Conservation (phyloP, 2,329 filamentous ascomycete species). For the Neospermospora avenae region DNA sequence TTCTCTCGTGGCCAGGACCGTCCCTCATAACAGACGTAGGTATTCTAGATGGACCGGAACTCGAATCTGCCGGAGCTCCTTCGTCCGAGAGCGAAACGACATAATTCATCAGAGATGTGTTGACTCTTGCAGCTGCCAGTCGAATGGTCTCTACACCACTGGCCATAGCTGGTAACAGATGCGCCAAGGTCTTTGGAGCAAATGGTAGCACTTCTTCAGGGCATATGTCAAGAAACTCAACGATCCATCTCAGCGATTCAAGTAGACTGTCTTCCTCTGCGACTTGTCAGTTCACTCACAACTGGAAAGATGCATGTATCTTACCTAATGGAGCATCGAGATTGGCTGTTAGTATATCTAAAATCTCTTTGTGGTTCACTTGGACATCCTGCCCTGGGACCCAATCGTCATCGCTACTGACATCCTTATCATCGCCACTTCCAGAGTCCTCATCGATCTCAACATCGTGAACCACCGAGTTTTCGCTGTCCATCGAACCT, state of each 20-base stretch:
- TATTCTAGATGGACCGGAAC: slow-evolving; percentile 38
- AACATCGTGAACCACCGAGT: slow-evolving; percentile 50
- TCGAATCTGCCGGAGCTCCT: slow-evolving; percentile 42
- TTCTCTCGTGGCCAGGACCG: slow-evolving; percentile 30
- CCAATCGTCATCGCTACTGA: slow-evolving; percentile 84
- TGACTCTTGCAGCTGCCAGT: slow-evolving; percentile 83
- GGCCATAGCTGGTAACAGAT: slow-evolving; percentile 90
- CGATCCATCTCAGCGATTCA: slow-evolving; percentile 91
- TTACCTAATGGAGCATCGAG: slow-evolving; percentile 77
- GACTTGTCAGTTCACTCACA: slow-evolving; percentile 15
- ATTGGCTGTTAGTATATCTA: slow-evolving; percentile 88
- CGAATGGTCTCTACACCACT: slow-evolving; percentile 87
- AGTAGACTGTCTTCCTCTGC: slow-evolving; percentile 87
- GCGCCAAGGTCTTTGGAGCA: slow-evolving; percentile 85
- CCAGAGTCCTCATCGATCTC: slow-evolving; percentile 59
- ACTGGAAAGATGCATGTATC: slow-evolving; percentile 17
- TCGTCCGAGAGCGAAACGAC: slow-evolving; percentile 85
- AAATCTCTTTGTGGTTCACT: slow-evolving; percentile 85
- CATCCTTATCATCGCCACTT: slow-evolving; percentile 53
- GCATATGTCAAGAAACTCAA: slow-evolving; percentile 94
- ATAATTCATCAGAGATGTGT: slow-evolving; percentile 87
- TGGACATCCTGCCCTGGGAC: slow-evolving; percentile 95
- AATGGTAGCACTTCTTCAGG: slow-evolving; percentile 95
- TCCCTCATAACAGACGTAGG: slow-evolving; percentile 40
- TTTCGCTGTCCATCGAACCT: slow-evolving; percentile 64